Evolutionary conservation across 352 stramenopile genomes (phyloP).

Genomic region (Phytophthora pseudosyringae): DNA sequence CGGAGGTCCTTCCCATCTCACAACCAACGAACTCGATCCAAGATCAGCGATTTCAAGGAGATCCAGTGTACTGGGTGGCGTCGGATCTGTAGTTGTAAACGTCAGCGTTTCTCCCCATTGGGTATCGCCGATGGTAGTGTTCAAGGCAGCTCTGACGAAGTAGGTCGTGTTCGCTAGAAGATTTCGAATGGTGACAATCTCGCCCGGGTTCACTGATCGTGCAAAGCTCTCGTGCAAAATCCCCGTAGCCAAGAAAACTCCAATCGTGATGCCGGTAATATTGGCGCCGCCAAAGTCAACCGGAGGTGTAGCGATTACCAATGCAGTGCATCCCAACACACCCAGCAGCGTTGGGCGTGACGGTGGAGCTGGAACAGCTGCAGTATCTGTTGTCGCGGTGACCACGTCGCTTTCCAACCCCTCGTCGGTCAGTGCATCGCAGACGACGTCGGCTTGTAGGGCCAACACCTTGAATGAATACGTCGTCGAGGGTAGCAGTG

Average conservation of each 20-base stretch:
- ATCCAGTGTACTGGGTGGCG: slow-evolving; percentile 19
- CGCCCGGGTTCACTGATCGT: slow-evolving; percentile 1
- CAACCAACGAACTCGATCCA: slow-evolving; percentile 32
- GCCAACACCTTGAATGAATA: slow-evolving; percentile 59
- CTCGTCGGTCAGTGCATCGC: slow-evolving; percentile 36
- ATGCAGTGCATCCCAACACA: slow-evolving; percentile 26
- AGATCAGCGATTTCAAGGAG: slow-evolving; percentile 21
- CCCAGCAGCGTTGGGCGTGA: slow-evolving; percentile 19
- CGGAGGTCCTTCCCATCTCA: slow-evolving; percentile 44
- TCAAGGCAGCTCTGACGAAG: slow-evolving; percentile 23
- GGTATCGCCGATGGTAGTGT: slow-evolving; percentile 23
- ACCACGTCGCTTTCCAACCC: slow-evolving; percentile 44
- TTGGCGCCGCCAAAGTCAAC: slow-evolving; percentile 42
- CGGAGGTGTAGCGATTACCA: slow-evolving; percentile 27
- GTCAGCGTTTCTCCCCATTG: slow-evolving; percentile 20
- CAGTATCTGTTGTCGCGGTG: slow-evolving; percentile 28
- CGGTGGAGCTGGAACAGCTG: slow-evolving; percentile 37
- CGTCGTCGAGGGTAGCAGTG: slow-evolving; percentile 28
- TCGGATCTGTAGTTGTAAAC: slow-evolving; percentile 34
- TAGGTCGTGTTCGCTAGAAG: slow-evolving; percentile 42
- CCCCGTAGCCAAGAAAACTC: slow-evolving; percentile 18
- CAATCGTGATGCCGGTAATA: slow-evolving; percentile 17
- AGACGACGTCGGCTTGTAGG: slow-evolving; percentile 45
- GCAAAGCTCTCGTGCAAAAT: slow-evolving; percentile 6
- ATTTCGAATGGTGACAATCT: slow-evolving; percentile 23